These are phyloP conservation scores for Sporothrix humicola DNA, from an alignment of 2,329 filamentous ascomycete species.

Conservation along the genomic window DNA sequence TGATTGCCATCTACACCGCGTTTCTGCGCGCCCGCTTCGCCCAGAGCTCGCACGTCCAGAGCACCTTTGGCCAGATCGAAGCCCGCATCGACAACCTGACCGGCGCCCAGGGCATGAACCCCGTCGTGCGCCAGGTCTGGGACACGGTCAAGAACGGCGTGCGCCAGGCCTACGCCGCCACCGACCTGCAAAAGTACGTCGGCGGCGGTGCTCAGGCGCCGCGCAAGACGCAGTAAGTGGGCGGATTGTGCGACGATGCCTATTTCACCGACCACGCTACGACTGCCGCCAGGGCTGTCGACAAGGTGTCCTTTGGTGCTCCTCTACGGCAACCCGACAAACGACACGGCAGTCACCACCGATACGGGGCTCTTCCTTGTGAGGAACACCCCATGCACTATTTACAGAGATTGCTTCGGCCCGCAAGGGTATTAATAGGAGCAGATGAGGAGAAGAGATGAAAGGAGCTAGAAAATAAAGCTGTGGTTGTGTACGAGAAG, in stretches of 20 bases:
- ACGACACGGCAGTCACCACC: too few species aligned
- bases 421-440: not conserved
- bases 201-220: slow-evolving; percentile 57
- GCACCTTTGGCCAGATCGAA: slow-evolving; percentile 72
- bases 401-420: not conserved
- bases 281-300: too few species aligned
- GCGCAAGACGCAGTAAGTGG: slow-evolving; percentile 61
- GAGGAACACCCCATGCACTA: too few species aligned
- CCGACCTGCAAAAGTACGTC: slow-evolving; percentile 77
- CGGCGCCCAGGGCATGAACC: slow-evolving; percentile 85
- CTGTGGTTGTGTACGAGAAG: not conserved
- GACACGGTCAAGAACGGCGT: slow-evolving; percentile 74
- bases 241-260: too few species aligned
- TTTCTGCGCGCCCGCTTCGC: slow-evolving; percentile 90
- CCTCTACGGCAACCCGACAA: too few species aligned
- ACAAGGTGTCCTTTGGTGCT: too few species aligned
- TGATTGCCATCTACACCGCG: slow-evolving; percentile 82
- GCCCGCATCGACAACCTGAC: slow-evolving; percentile 80
- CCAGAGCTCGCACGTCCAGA: slow-evolving; percentile 93
- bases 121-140: slow-evolving; percentile 79
- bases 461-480: not conserved
- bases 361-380: too few species aligned
- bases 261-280: too few species aligned
- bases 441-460: not conserved
- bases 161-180: slow-evolving; percentile 77